Base-by-base conservation (phyloP, 345 rosid genomes). In the Cardiospermum halicacabum region DNA sequence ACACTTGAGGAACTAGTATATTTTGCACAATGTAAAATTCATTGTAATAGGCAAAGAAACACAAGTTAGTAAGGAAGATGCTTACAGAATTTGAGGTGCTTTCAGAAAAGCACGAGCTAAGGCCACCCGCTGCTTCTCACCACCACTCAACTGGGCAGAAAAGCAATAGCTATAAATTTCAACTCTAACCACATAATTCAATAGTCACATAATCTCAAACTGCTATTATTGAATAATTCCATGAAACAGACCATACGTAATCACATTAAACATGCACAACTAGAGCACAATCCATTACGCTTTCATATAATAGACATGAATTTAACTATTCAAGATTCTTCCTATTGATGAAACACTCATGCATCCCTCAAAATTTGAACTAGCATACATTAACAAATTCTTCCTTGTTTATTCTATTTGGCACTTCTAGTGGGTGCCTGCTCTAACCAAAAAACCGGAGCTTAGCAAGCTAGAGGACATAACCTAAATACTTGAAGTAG, bases 51-150 rank as follows among this genome's bases (percentile, higher is more conserved):
- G 42, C 27, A 28, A 16, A 36, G 11, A 16, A 26, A 65, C 51
- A 18, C 3, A 19, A n/a, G 47, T 64, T 19, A 53, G 53, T 11
- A 43, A 54, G 5, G 48, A 58, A 10, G 42, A 22, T 56, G 49
- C 99, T 89, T 83, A 91, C 97, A 91, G 68, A 58, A 91, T 85
- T 16, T 93, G 76, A 4, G 99, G 92, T 18, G 87, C 84, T 76
- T 95, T 95, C 77, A 95, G 75, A 56, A 95, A 95, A 50, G 97
- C 82, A 60, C 96, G 90, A 64, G 99, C 99, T 73, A 95, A 79
- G 53, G 97, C 96, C 62, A 95, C 96, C 50, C 99, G 91, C 79
- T 91, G 99, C 75, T 95, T 95, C 82, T 95, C 99, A 72, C 99
- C 99, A 60, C 99, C 97, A 67, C 99, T 95, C 81, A 95, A 78